phyloP scores from a whole-genome alignment of 345 rosid genomes.

The Xanthoceras sorbifolium region DNA sequence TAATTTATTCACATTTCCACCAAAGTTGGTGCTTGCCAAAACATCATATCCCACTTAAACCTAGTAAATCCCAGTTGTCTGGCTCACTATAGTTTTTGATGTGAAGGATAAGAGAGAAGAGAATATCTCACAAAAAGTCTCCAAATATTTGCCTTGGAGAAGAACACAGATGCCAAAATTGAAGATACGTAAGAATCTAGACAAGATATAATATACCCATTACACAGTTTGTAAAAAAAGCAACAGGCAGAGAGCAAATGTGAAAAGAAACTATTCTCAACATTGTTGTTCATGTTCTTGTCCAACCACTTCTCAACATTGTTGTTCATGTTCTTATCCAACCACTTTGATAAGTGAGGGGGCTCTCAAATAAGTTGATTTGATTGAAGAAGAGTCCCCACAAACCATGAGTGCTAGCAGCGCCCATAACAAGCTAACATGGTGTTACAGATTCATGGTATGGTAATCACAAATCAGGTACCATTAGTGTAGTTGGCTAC shows the following conservation, averaged over 20 bases:
- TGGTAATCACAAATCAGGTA: background rate
- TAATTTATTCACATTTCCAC: background rate
- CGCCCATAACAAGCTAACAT: constrained; percentile 1
- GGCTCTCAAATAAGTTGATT: too few species aligned
- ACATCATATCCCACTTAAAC: background rate
- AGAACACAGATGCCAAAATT: background rate
- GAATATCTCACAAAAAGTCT: background rate
- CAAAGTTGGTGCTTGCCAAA: background rate
- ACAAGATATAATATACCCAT: background rate
- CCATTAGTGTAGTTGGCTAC: background rate
- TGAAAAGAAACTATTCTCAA: background rate
- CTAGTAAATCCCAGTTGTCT: background rate
- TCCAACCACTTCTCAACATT: background rate
- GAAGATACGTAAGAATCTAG: background rate
- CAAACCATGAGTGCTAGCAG: background rate
- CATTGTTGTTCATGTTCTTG: background rate
- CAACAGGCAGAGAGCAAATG: background rate
- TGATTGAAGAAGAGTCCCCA: constrained; percentile 13
- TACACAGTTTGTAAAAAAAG: background rate
- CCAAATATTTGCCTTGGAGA: background rate
- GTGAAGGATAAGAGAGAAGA: background rate
- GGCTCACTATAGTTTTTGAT: background rate
- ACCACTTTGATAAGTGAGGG: background rate
- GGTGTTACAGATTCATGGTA: constrained; percentile 1
- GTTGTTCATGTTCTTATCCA: constrained; percentile 9